Conservation (phyloP, 1,139 yeast species). For the Saccharomyces hybrid region DNA sequence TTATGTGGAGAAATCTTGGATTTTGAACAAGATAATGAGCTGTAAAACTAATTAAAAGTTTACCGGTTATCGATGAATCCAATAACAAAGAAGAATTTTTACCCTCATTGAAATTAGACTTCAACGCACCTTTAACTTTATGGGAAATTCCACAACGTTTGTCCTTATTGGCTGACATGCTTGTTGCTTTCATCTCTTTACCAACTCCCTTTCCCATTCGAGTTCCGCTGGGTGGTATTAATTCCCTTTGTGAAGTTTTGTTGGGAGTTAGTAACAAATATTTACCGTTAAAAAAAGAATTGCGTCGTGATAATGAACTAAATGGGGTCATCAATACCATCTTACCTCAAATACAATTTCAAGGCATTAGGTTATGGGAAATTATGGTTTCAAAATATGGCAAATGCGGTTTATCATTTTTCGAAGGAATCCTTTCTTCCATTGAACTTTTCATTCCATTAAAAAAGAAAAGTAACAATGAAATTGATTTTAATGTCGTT, state of each 20-base stretch:
- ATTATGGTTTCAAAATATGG: constrained; percentile 36
- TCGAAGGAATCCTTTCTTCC: constrained; percentile 40
- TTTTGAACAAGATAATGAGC: constrained; percentile 45
- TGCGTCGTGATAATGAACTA: constrained; percentile 44
- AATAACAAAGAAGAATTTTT: constrained; percentile 32
- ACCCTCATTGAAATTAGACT: constrained; percentile 47
- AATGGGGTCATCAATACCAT: constrained; percentile 38
- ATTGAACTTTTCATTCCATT: constrained; percentile 51
- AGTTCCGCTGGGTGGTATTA: constrained; percentile 49
- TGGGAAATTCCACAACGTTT: constrained; percentile 46
- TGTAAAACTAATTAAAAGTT: constrained; percentile 32
- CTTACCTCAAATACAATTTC: constrained; percentile 38
- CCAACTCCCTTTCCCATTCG: constrained; percentile 42
- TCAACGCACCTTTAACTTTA: constrained; percentile 46
- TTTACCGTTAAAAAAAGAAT: constrained; percentile 48
- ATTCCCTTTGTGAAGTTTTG: constrained; percentile 43
- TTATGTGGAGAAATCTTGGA: constrained; percentile 54
- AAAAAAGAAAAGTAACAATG: constrained; percentile 19
- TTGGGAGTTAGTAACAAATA: constrained; percentile 48
- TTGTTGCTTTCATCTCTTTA: constrained; percentile 39
- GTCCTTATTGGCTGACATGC: constrained; percentile 38
- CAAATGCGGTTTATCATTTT: constrained; percentile 43
- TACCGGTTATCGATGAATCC: constrained; percentile 28
- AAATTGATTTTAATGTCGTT: constrained; percentile 29
- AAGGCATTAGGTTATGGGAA: constrained; percentile 39